A percentile compares a stretch with the other conserved stretches of the same genome.
These are phyloP conservation scores for Zoysia japonica DNA, from an alignment of 176 grass and related monocot species.

Conservation along the genomic window DNA sequence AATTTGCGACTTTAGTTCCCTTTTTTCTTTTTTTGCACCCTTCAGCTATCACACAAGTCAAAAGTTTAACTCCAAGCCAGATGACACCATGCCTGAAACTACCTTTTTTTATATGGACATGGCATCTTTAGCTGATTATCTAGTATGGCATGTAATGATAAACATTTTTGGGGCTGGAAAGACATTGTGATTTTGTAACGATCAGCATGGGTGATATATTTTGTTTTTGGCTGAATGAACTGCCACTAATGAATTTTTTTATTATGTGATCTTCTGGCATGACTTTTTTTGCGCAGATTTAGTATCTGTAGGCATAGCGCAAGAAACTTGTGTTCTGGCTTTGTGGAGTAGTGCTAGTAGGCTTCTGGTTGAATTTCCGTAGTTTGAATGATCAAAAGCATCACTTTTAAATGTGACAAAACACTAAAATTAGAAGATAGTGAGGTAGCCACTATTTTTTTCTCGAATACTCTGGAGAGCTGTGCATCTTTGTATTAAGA, in stretches of 20 bases:
- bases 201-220: too few species aligned
- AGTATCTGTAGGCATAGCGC: not conserved
- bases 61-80: not conserved
- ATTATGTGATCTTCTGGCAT: too few species aligned
- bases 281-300: not conserved
- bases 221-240: not conserved
- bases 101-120: not conserved
- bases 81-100: not conserved
- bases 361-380: constrained; percentile 14
- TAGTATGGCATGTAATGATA: not conserved
- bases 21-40: not conserved
- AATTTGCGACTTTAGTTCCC: too few species aligned
- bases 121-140: not conserved
- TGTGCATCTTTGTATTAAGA: too few species aligned
- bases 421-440: not conserved
- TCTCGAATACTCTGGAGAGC: too few species aligned
- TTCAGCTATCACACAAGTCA: not conserved
- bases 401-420: not conserved
- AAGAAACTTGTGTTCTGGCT: not conserved
- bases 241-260: not conserved
- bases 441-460: not conserved
- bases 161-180: not conserved
- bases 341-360: not conserved
- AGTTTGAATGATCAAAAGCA: not conserved
- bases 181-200: too few species aligned